phyloP scores from a whole-genome alignment of 306 rosid species.

The Inga laurina region DNA sequence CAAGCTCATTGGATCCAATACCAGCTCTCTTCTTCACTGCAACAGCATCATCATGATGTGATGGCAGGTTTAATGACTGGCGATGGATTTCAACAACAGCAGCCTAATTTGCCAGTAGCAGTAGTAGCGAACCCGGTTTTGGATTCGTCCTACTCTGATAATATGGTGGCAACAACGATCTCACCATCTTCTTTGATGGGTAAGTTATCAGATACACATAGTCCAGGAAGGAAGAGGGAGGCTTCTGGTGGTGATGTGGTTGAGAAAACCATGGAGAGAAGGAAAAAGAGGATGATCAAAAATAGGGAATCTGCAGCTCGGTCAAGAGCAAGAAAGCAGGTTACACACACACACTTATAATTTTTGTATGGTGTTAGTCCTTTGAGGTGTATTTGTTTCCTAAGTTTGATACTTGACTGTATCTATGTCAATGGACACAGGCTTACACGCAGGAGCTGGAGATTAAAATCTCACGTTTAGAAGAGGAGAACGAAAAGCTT shows the following conservation, averaged over 20 bases:
- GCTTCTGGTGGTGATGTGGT: constrained; percentile 47
- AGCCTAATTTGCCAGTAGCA: constrained; percentile 28
- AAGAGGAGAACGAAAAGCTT: constrained; percentile 91
- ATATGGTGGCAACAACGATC: not conserved
- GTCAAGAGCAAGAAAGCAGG: constrained; percentile 98
- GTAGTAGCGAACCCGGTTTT: not conserved
- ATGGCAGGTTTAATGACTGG: constrained; percentile 65
- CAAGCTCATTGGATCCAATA: constrained; percentile 71
- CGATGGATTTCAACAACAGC: constrained; percentile 54
- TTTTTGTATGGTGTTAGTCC: constrained; percentile 7
- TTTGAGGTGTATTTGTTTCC: not conserved
- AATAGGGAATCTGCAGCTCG: constrained; percentile 98
- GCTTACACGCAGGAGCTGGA: constrained; percentile 96
- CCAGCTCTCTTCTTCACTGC: constrained; percentile 45
- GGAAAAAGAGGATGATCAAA: constrained; percentile 97
- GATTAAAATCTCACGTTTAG: constrained; percentile 78
- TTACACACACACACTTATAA: constrained; percentile 12
- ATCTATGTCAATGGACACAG: constrained; percentile 59
- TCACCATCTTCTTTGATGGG: constrained; percentile 18
- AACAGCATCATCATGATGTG: constrained; percentile 53
- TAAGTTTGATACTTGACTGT: constrained; percentile 15
- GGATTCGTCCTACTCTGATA: constrained; percentile 2
- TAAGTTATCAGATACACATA: not conserved
- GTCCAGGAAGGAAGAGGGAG: constrained; percentile 53
- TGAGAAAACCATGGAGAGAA: constrained; percentile 89